Evolutionary conservation across 2,329 filamentous ascomycete species (phyloP).

Genomic region (Fusarium vanettenii): DNA sequence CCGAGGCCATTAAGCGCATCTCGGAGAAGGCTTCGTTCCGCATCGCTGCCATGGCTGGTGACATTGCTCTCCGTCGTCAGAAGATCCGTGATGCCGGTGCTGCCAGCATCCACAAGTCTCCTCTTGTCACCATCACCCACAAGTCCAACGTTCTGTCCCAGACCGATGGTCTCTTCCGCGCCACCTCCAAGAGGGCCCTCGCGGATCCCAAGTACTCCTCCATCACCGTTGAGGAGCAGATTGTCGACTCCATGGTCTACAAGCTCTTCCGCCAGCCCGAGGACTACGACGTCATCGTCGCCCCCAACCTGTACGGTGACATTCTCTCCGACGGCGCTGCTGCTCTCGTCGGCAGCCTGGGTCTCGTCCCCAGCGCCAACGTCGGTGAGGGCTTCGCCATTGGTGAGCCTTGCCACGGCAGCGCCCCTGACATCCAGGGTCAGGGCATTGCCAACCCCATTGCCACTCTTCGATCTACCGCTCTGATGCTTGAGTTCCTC

Average conservation of each 20-base stretch:
- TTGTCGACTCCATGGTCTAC: conserved; percentile 99
- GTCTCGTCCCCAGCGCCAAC: conserved; percentile 94
- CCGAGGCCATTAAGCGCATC: conserved; percentile 98
- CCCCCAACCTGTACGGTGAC: conserved; percentile 97
- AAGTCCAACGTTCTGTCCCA: conserved; percentile 98
- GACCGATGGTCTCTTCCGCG: conserved; percentile 95
- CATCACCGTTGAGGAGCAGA: conserved; percentile 90
- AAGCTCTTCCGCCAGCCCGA: conserved; percentile 97
- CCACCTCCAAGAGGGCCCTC: conserved; percentile 80
- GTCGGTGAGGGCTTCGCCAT: conserved; percentile 95
- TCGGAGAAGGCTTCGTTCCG: conserved; percentile 84
- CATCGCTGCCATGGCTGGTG: conserved; percentile 93
- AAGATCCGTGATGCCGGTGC: conserved; percentile 74
- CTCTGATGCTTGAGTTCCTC: conserved; percentile 96
- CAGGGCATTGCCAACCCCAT: conserved; percentile 95
- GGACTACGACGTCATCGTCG: conserved; percentile 97
- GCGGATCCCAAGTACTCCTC: conserved; percentile 70
- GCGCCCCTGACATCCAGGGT: conserved; percentile 94
- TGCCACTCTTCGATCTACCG: conserved; percentile 90
- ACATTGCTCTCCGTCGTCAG: conserved; percentile 90
- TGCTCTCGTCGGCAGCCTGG: conserved; percentile 90
- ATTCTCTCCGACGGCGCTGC: conserved; percentile 96
- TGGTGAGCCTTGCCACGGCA: conserved; percentile 97
- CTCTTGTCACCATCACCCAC: conserved; percentile 95
- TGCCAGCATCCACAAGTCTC: conserved; percentile 71